Conservation (phyloP, 1,284 basidiomycete genomes). For the Earliella scabrosa region DNA sequence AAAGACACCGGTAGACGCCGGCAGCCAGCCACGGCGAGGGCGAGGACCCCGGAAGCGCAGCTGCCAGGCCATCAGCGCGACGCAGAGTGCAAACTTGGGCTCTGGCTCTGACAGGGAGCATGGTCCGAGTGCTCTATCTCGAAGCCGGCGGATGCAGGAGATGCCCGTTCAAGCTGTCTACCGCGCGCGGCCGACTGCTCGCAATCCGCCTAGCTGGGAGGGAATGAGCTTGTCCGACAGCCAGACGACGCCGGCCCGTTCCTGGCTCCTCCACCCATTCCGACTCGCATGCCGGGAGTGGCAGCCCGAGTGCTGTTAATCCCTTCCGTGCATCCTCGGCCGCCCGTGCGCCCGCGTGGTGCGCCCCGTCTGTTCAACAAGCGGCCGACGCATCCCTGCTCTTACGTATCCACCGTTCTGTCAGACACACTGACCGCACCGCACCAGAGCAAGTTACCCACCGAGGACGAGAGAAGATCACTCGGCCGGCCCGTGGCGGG, state of each 20-base stretch:
- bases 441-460: background rate
- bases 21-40: background rate
- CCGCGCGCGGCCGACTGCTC: conserved; percentile 2
- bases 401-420: conserved; percentile 5
- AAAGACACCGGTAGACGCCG: background rate
- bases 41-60: conserved; percentile 1
- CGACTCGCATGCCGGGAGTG: background rate
- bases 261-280: background rate
- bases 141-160: conserved; percentile 20
- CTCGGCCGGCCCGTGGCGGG: background rate
- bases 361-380: background rate
- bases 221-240: conserved; percentile 14
- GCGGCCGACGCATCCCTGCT: background rate
- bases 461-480: no score
- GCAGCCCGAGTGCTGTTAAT: conserved; percentile 2
- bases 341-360: background rate
- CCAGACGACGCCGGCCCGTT: background rate
- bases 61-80: background rate
- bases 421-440: background rate
- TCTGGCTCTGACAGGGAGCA: conserved; percentile 5
- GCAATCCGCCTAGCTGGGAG: background rate
- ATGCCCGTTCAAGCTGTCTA: background rate
- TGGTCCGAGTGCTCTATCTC: background rate
- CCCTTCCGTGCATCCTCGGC: conserved; percentile 7
- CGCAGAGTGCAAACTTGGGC: background rate